Evolutionary conservation across 2,329 filamentous ascomycete genomes (phyloP).

Genomic region (Lecanosticta acicola): DNA sequence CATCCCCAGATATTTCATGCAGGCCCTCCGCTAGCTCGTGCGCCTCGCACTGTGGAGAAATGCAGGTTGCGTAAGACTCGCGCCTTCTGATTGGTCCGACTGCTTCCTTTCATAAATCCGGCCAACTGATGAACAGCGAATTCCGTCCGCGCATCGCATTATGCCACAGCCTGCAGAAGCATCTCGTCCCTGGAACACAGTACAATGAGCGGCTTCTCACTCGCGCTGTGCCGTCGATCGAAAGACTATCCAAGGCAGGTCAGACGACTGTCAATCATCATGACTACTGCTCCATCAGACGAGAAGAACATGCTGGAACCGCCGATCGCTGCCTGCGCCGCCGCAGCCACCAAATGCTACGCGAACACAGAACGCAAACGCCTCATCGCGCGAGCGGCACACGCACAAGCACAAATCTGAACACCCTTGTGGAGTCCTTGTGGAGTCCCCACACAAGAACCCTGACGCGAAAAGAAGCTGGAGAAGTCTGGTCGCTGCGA

Average conservation of each 20-base stretch:
- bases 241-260: too few species aligned
- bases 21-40: slow-evolving; percentile 7
- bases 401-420: not conserved
- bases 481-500: not conserved
- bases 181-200: too few species aligned
- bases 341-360: not conserved
- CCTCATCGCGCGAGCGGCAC: slow-evolving; percentile 2
- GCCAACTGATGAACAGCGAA: not conserved
- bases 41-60: slow-evolving; percentile 5
- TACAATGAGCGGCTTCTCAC: too few species aligned
- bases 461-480: not conserved
- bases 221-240: too few species aligned
- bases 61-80: not conserved
- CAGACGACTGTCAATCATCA: too few species aligned
- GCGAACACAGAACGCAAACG: slow-evolving; percentile 2
- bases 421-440: too few species aligned
- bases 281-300: too few species aligned
- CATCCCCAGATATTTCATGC: slow-evolving; percentile 8
- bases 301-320: too few species aligned
- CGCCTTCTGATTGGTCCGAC: not conserved
- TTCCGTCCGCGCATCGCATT: slow-evolving; percentile 1
- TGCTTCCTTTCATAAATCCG: not conserved
- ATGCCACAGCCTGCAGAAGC: too few species aligned
- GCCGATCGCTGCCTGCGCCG: not conserved
- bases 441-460: slow-evolving; percentile 1